Conservation (phyloP, 2,329 filamentous ascomycete genomes). For the Cytospora paraplurivora region DNA sequence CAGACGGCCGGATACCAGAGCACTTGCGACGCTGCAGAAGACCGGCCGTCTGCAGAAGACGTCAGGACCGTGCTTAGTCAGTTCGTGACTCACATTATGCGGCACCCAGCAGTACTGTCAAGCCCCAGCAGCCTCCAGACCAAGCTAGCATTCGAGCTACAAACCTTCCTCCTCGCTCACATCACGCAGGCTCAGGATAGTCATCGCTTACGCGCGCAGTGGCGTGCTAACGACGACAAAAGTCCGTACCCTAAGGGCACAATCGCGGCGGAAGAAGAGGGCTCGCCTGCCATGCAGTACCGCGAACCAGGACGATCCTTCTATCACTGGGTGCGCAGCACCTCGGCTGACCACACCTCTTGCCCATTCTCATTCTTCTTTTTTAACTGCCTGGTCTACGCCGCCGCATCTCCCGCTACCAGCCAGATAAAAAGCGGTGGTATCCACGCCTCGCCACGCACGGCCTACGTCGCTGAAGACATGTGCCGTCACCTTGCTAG, state of each 20-base stretch:
- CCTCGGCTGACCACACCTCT: slow-evolving; percentile 22
- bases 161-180: slow-evolving; percentile 1
- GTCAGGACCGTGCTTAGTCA: background rate
- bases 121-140: background rate
- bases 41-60: background rate
- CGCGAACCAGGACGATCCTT: slow-evolving; percentile 11
- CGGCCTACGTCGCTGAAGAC: background rate
- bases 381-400: slow-evolving; percentile 19
- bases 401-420: background rate
- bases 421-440: background rate
- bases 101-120: background rate
- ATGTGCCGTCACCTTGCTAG: slow-evolving; percentile 31
- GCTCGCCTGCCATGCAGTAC: background rate
- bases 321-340: slow-evolving; percentile 25
- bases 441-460: background rate
- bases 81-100: background rate
- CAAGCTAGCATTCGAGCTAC: background rate
- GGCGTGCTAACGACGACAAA: background rate
- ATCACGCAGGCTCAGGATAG: background rate
- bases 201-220: background rate
- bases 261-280: background rate
- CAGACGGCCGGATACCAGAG: background rate
- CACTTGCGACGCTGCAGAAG: too few relatives aligned
- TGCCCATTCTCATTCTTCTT: slow-evolving; percentile 28
- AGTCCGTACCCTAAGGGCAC: background rate